Evolutionary conservation across 176 grass and related monocot species (phyloP), one percentile per base, ranked within the genome.

Genomic region (Poa pratensis): DNA sequence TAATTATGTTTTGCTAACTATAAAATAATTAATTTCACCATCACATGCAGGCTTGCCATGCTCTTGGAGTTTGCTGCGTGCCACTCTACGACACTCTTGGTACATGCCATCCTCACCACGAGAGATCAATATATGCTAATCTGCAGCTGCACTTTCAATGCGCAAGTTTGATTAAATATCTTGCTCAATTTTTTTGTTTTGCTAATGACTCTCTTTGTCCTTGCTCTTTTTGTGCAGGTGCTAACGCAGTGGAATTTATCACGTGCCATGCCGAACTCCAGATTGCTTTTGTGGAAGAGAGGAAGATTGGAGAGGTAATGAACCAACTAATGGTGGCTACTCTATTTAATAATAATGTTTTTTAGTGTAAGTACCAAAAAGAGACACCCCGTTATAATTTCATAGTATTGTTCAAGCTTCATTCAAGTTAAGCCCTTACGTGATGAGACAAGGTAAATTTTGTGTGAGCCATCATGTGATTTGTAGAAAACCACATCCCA

Each of bases 31-130:
- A 17, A 48, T 28, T 18, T 3, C 18, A 69, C 66, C 34, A 69
- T 69, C 13, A 13, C 3, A 4, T 74, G 15, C 65, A 98, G 96
- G 96, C 96, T 61, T 98, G 93, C 85, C 94, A 98, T 71, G 96
- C 93, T 24, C 89, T 95, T 69, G 96, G 93, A 49, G 78, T 98
- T 78, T 95, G 86, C 24, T 95, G 93, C 67, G 93, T 98, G 57
- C 96, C 96, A 0, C 82, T 98, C 60, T 98, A 95, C 63, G 96
- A 98, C 77, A 87, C 83, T 50, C 96, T 98, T 60, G 96, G 95
- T 98, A 93, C 30, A 13, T 77, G 17, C 7, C 64, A 23, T 35
- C 45, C 34, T 63, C 54, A 15, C 7, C 13, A 6, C 34, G 6
- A 26, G 0, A 8, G 0, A 72, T 48, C 40, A 48, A 73, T 13